Percentiles rank a stretch among this genome's conserved stretches.
Evolutionary conservation across 1,284 basidiomycete genomes (phyloP).

Genomic region (Schizophyllum commune): DNA sequence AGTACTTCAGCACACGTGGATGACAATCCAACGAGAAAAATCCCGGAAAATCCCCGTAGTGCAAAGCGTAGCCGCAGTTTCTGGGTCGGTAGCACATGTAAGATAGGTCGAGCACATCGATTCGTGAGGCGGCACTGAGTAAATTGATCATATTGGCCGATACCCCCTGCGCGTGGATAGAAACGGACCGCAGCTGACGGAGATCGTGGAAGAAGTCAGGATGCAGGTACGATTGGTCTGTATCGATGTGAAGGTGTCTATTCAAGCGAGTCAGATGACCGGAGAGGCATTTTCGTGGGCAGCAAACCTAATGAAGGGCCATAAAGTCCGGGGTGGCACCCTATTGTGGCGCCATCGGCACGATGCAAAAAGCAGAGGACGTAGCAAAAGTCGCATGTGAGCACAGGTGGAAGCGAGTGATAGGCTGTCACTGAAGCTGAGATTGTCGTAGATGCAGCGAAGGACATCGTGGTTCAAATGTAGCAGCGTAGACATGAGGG

Average conservation of each 20-base stretch:
- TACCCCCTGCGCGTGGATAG: neutral
- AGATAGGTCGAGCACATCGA: neutral
- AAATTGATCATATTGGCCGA: neutral
- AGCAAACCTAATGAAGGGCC: neutral
- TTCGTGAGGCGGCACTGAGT: neutral
- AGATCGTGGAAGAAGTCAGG: neutral
- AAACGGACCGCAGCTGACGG: neutral
- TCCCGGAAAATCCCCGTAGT: neutral
- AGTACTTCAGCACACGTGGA: neutral
- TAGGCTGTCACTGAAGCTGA: too few relatives aligned
- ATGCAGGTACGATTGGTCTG: neutral
- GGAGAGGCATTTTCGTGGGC: neutral
- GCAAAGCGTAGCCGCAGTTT: neutral
- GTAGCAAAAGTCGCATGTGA: neutral
- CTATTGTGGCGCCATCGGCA: neutral
- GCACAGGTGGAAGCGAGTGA: neutral
- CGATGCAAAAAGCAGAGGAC: neutral
- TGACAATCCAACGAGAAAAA: neutral
- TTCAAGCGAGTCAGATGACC: neutral
- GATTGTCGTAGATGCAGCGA: too few relatives aligned
- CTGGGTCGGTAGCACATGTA: neutral
- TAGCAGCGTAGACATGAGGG: too few relatives aligned
- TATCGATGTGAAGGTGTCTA: neutral
- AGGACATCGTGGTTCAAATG: too few relatives aligned
- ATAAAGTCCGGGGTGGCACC: neutral